Percentiles rank a stretch among this genome's conserved stretches.
Conservation (phyloP, 768 basidiomycete genomes). For the Gelatoporia subvermispora region DNA sequence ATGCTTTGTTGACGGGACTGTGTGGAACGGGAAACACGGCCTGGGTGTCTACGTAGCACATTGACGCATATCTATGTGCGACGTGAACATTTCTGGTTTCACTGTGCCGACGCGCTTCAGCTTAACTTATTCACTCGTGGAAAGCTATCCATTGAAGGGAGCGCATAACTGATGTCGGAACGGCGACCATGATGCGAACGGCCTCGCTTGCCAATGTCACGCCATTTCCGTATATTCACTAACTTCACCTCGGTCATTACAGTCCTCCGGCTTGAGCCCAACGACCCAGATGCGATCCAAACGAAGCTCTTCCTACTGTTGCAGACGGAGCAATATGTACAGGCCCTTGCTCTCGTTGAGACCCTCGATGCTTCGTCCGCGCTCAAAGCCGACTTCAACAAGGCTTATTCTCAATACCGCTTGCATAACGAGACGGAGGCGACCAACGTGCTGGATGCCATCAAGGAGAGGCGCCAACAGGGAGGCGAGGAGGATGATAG, state of each 20-base stretch:
- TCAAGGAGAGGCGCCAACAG: slow-evolving; percentile 35
- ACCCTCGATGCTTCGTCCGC: slow-evolving; percentile 15
- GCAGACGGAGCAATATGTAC: slow-evolving; percentile 77
- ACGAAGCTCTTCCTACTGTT: slow-evolving; percentile 85
- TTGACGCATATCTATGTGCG: too few relatives aligned
- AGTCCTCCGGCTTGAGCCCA: slow-evolving; percentile 71
- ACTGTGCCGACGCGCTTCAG: too few relatives aligned
- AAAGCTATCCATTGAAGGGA: neutral
- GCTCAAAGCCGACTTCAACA: slow-evolving; percentile 50
- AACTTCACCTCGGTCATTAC: neutral
- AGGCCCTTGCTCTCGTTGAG: slow-evolving; percentile 61
- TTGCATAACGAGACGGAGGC: slow-evolving; percentile 76
- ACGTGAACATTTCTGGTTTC: too few relatives aligned
- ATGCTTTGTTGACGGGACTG: too few relatives aligned
- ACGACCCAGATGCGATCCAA: slow-evolving; percentile 67
- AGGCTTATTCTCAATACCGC: slow-evolving; percentile 81
- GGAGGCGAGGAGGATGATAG: slow-evolving; percentile 38
- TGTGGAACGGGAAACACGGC: too few relatives aligned
- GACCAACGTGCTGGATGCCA: slow-evolving; percentile 39
- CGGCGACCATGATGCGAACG: too few relatives aligned
- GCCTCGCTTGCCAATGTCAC: neutral
- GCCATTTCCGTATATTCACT: neutral
- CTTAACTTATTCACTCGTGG: too few relatives aligned
- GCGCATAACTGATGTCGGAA: too few relatives aligned
- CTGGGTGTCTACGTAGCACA: too few relatives aligned